Conservation (phyloP, 352 stramenopile genomes). For the Phytophthora sp. region DNA sequence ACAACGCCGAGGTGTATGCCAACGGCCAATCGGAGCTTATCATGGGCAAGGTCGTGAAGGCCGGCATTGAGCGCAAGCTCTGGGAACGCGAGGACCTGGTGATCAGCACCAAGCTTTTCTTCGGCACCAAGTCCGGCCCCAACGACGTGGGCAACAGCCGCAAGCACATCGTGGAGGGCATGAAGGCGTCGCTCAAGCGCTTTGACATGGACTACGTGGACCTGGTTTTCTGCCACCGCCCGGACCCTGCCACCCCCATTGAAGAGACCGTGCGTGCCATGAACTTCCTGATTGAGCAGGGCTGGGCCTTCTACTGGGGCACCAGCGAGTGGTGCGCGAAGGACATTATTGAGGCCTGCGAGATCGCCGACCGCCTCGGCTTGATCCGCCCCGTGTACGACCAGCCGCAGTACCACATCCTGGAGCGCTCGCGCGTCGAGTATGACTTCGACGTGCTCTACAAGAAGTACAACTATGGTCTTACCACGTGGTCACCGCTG, state of each 20-base stretch:
- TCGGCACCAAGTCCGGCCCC: slow-evolving; percentile 45
- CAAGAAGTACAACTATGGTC: slow-evolving; percentile 75
- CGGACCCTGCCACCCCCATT: slow-evolving; percentile 65
- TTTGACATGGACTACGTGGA: slow-evolving; percentile 67
- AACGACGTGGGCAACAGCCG: slow-evolving; percentile 51
- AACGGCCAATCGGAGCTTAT: slow-evolving; percentile 55
- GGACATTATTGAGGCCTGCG: slow-evolving; percentile 71
- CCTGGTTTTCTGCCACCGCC: slow-evolving; percentile 72
- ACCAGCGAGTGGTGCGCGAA: slow-evolving; percentile 75
- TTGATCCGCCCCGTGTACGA: slow-evolving; percentile 56
- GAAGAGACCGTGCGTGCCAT: slow-evolving; percentile 76
- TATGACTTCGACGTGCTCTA: slow-evolving; percentile 76
- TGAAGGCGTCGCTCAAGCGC: slow-evolving; percentile 64
- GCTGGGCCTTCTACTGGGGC: slow-evolving; percentile 64
- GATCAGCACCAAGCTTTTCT: slow-evolving; percentile 76
- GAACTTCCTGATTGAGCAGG: slow-evolving; percentile 62
- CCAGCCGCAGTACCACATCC: slow-evolving; percentile 79
- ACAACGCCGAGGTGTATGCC: slow-evolving; percentile 66
- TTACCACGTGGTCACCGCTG: slow-evolving; percentile 79
- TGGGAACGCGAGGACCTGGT: slow-evolving; percentile 68
- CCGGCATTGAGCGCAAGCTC: slow-evolving; percentile 48
- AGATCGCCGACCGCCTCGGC: slow-evolving; percentile 51
- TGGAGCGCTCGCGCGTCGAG: slow-evolving; percentile 72
- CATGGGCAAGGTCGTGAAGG: slow-evolving; percentile 66
- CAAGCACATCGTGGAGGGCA: slow-evolving; percentile 69